phyloP scores from a whole-genome alignment of 2,329 filamentous ascomycete species.

The Cladorrhinum sp. region DNA sequence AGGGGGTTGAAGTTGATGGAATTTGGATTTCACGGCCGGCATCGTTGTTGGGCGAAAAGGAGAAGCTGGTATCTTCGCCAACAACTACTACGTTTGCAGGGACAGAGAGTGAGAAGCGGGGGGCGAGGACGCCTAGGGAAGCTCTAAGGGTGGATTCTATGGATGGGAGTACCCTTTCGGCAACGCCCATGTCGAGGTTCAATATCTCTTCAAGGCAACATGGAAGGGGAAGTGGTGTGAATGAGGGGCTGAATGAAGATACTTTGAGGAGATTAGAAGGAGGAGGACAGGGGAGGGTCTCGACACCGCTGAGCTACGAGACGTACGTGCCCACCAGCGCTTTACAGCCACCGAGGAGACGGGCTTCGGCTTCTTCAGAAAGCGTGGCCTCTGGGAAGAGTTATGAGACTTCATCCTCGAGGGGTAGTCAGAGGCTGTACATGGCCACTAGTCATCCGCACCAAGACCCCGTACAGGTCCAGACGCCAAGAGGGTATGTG shows the following conservation, averaged over 20 bases:
- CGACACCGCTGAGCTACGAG: conserved; percentile 16
- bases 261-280: conserved; percentile 29
- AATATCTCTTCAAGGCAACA: conserved; percentile 12
- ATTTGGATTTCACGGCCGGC: conserved; percentile 68
- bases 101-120: conserved; percentile 18
- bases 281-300: neutral
- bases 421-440: conserved; percentile 23
- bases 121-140: conserved; percentile 8
- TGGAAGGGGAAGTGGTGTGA: neutral
- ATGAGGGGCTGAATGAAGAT: conserved; percentile 27
- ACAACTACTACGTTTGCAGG: conserved; percentile 24
- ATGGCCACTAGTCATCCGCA: conserved; percentile 6
- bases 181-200: conserved; percentile 16
- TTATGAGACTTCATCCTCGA: conserved; percentile 20
- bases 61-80: conserved; percentile 16
- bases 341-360: conserved; percentile 20
- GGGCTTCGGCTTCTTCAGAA: conserved; percentile 26
- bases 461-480: neutral
- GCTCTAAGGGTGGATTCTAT: conserved; percentile 13
- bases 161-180: neutral
- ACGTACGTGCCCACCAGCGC: conserved; percentile 23
- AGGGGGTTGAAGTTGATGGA: conserved; percentile 78
- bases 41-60: conserved; percentile 34
- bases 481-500: conserved; percentile 18
- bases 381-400: conserved; percentile 25